Conservation (phyloP, 345 rosid genomes). For the Salix koriyanagi region DNA sequence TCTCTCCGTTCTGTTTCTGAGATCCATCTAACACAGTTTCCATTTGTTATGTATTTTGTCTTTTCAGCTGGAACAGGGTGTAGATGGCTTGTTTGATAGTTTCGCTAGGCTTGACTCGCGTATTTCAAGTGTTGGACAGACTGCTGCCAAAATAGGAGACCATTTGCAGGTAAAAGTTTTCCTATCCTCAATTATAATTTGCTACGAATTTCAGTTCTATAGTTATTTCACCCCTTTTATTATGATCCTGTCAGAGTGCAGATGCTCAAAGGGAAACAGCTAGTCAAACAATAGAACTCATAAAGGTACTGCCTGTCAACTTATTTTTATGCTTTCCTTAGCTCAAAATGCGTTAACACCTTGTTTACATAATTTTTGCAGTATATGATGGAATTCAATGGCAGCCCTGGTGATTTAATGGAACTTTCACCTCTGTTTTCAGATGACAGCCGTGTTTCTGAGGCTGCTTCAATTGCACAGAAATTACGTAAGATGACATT, state of each 20-base stretch:
- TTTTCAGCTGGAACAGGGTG: slow-evolving; percentile 82
- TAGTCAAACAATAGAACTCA: slow-evolving; percentile 93
- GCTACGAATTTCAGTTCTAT: not conserved
- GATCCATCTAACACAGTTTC: not conserved
- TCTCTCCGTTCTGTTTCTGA: not conserved
- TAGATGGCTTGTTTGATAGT: slow-evolving; percentile 86
- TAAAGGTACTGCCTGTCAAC: slow-evolving; percentile 55
- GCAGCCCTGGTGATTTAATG: slow-evolving; percentile 98
- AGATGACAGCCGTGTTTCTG: slow-evolving; percentile 97
- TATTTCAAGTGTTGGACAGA: slow-evolving; percentile 97
- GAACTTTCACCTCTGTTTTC: slow-evolving; percentile 98
- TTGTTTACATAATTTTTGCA: slow-evolving; percentile 35
- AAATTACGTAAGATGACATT: slow-evolving; percentile 67
- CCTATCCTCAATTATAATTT: not conserved
- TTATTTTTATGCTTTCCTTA: slow-evolving; percentile 8
- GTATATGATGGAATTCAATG: slow-evolving; percentile 98
- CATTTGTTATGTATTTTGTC: slow-evolving; percentile 3
- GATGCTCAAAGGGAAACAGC: slow-evolving; percentile 99
- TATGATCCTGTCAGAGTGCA: slow-evolving; percentile 64
- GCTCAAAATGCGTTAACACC: slow-evolving; percentile 16
- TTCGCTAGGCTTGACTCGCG: slow-evolving; percentile 90
- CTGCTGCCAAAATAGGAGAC: slow-evolving; percentile 99
- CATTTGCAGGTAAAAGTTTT: slow-evolving; percentile 74
- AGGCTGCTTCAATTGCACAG: slow-evolving; percentile 98
- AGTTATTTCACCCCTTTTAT: slow-evolving; percentile 6